Percentiles rank a stretch among this genome's conserved stretches.
Evolutionary conservation across 371 early-diverging fungal species (phyloP).

Genomic region (Mucor racemosus): DNA sequence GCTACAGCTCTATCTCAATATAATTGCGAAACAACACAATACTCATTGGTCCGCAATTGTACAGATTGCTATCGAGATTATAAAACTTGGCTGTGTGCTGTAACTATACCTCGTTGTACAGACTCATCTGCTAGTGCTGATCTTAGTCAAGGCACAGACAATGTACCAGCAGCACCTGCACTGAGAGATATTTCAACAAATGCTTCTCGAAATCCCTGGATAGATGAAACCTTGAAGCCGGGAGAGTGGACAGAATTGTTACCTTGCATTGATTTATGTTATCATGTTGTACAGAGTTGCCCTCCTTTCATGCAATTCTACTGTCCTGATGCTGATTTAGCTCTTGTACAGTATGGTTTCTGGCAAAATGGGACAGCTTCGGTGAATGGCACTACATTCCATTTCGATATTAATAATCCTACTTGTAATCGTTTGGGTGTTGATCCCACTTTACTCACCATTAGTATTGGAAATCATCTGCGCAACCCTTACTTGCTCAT

Average conservation of each 20-base stretch:
- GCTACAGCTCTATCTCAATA: slow-evolving; percentile 56
- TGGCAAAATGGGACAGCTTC: slow-evolving; percentile 37
- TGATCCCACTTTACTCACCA: slow-evolving; percentile 27
- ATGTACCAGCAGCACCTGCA: slow-evolving; percentile 28
- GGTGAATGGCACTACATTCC: slow-evolving; percentile 28
- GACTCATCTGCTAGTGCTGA: slow-evolving; percentile 28
- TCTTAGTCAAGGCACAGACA: slow-evolving; percentile 27
- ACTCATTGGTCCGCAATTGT: slow-evolving; percentile 69
- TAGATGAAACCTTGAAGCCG: slow-evolving; percentile 44
- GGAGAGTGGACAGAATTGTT: slow-evolving; percentile 60
- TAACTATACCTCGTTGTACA: slow-evolving; percentile 67
- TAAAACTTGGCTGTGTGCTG: slow-evolving; percentile 70
- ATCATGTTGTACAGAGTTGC: slow-evolving; percentile 68
- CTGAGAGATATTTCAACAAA: slow-evolving; percentile 36
- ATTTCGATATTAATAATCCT: slow-evolving; percentile 37
- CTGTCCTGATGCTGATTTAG: slow-evolving; percentile 62
- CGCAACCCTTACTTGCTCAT: not conserved
- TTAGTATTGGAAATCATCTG: slow-evolving; percentile 17
- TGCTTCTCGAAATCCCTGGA: slow-evolving; percentile 52
- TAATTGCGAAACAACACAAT: slow-evolving; percentile 62
- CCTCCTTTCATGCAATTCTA: slow-evolving; percentile 65
- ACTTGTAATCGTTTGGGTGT: slow-evolving; percentile 49
- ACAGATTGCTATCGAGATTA: slow-evolving; percentile 64
- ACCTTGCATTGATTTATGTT: slow-evolving; percentile 71
- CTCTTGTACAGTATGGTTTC: slow-evolving; percentile 48